A percentile compares a stretch with the other conserved stretches of the same genome.
Evolutionary conservation across 305 asterid genomes (phyloP).

Genomic region (Plantago coronopus): DNA sequence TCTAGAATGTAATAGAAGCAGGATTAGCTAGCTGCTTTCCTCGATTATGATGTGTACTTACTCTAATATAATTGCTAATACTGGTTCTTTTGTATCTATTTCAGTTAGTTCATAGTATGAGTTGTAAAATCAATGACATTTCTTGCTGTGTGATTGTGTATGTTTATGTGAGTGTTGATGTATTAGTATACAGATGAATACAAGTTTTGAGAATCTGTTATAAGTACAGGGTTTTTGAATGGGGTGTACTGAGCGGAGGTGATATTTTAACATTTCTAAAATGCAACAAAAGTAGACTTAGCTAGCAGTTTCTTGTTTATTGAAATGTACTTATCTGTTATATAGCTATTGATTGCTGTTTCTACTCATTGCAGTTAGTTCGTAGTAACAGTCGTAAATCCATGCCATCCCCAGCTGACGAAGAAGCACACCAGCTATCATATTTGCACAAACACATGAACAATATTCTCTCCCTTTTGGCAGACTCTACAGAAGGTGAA

Average conservation of each 20-base stretch:
- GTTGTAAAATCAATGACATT: slow-evolving; percentile 89
- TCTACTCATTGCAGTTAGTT: slow-evolving; percentile 60
- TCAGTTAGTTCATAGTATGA: slow-evolving; percentile 96
- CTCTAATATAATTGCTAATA: slow-evolving; percentile 9
- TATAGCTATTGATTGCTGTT: background rate
- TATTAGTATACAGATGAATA: too few relatives aligned
- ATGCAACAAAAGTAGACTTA: too few relatives aligned
- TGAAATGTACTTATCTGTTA: background rate
- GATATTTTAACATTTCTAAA: too few relatives aligned
- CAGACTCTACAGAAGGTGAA: slow-evolving; percentile 71
- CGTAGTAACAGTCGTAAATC: slow-evolving; percentile 90
- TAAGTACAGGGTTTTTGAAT: too few relatives aligned
- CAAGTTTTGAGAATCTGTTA: too few relatives aligned
- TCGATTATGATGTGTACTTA: slow-evolving; percentile 1
- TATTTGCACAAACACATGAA: slow-evolving; percentile 90
- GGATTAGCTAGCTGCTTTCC: background rate
- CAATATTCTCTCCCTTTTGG: slow-evolving; percentile 82
- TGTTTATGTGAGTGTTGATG: too few relatives aligned
- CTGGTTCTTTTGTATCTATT: slow-evolving; percentile 14
- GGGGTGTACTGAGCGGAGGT: too few relatives aligned
- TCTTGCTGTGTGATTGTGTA: too few relatives aligned
- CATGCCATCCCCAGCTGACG: slow-evolving; percentile 95
- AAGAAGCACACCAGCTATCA: slow-evolving; percentile 96
- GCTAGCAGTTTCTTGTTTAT: too few relatives aligned
- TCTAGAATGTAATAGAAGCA: slow-evolving; percentile 9